phyloP scores from a whole-genome alignment of 495 filamentous ascomycete species.

The Podospora didyma region DNA sequence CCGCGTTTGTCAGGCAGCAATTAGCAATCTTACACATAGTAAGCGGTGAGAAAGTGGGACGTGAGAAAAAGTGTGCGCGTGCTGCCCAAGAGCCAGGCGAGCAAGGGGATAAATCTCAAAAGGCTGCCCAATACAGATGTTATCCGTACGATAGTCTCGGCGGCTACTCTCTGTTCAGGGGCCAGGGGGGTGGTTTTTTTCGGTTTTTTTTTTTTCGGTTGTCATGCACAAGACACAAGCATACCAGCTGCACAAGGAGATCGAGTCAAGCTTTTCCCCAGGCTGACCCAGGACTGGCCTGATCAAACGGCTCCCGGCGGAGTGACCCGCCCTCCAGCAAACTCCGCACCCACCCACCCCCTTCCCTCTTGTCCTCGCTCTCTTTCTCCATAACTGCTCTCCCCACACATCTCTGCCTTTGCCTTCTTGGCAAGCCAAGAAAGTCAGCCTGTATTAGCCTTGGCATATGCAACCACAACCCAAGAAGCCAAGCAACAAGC shows the following conservation, averaged over 20 bases:
- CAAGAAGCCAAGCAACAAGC: constrained; percentile 9
- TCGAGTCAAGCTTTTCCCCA: constrained; percentile 18
- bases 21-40: too few species aligned
- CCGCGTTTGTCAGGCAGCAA: too few species aligned
- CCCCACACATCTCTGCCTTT: constrained; percentile 13
- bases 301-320: neutral
- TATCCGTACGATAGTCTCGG: too few species aligned
- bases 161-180: too few species aligned
- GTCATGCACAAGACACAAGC: too few species aligned
- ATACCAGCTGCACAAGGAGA: neutral
- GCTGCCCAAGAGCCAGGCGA: too few species aligned
- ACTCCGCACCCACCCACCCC: constrained; percentile 1
- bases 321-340: constrained; percentile 7
- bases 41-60: too few species aligned
- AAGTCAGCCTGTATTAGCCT: constrained; percentile 25
- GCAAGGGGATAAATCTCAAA: too few species aligned
- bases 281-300: neutral
- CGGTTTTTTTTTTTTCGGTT: too few species aligned
- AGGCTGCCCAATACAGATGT: too few species aligned
- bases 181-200: too few species aligned
- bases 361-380: constrained; percentile 1
- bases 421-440: constrained; percentile 32
- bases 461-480: constrained; percentile 33
- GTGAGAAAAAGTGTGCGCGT: too few species aligned
- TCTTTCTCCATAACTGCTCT: neutral